Percentiles rank a stretch among this genome's conserved stretches.
phyloP scores from a whole-genome alignment of 441 rosid species.

The Adansonia grandidieri region DNA sequence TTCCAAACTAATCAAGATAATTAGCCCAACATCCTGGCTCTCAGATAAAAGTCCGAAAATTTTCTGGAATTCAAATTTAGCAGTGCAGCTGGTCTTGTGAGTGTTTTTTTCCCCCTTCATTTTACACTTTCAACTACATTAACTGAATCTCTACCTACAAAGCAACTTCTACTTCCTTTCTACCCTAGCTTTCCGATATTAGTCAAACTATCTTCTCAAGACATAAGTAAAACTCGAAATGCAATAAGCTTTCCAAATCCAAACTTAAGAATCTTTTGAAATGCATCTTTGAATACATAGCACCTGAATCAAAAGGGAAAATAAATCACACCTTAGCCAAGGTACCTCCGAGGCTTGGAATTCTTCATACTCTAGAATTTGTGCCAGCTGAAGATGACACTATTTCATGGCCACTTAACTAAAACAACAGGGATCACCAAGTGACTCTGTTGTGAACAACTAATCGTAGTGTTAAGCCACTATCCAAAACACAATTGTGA shows the following conservation, averaged over 20 bases:
- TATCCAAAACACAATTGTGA: background rate
- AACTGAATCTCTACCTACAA: background rate
- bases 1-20: background rate
- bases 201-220: conserved; percentile 7
- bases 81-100: background rate
- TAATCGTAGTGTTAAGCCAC: background rate
- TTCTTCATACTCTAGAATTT: background rate
- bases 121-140: background rate
- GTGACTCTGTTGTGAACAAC: background rate
- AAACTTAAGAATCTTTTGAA: conserved; percentile 1
- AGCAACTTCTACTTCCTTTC: background rate
- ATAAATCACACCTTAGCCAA: background rate
- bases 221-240: background rate
- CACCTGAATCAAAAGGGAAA: background rate
- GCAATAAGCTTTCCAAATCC: background rate
- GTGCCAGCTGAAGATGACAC: conserved; percentile 1
- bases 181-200: background rate
- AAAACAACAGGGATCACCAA: background rate
- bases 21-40: background rate
- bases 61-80: background rate
- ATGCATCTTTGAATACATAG: conserved; percentile 7
- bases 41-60: background rate
- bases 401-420: background rate
- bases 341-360: background rate
- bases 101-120: background rate